Percentiles rank a stretch among this genome's conserved stretches.
These are phyloP conservation scores for Candida cerambycidarum DNA, from an alignment of 805 yeast genomes.

Conservation along the genomic window DNA sequence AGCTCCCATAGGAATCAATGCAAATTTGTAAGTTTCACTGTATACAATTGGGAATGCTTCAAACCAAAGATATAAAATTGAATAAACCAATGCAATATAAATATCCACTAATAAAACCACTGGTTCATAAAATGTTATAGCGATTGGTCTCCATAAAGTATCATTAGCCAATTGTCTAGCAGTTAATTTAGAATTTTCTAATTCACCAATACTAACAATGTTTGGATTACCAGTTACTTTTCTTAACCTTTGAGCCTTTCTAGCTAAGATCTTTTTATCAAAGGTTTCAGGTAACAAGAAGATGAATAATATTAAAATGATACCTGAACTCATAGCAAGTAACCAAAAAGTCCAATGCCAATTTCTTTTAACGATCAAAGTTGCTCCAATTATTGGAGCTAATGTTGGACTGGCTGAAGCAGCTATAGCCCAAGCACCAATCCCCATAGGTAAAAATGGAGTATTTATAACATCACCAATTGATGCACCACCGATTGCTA, in stretches of 20 bases:
- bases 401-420: slow-evolving; percentile 55
- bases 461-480: slow-evolving; percentile 48
- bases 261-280: slow-evolving; percentile 41
- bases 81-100: slow-evolving; percentile 54
- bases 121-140: slow-evolving; percentile 52
- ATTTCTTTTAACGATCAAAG: slow-evolving; percentile 46
- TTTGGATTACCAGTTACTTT: slow-evolving; percentile 49
- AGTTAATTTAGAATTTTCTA: slow-evolving; percentile 24
- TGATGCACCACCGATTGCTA: slow-evolving; percentile 60
- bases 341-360: slow-evolving; percentile 63
- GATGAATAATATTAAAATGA: slow-evolving; percentile 31
- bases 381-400: slow-evolving; percentile 57
- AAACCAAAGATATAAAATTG: slow-evolving; percentile 55
- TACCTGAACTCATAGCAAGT: slow-evolving; percentile 41
- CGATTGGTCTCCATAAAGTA: slow-evolving; percentile 51
- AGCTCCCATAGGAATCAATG: slow-evolving; percentile 46
- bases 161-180: slow-evolving; percentile 21
- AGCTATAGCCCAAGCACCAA: slow-evolving; percentile 54
- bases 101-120: slow-evolving; percentile 53
- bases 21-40: slow-evolving; percentile 44
- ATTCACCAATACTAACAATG: slow-evolving; percentile 42
- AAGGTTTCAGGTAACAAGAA: slow-evolving; percentile 51
- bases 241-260: slow-evolving; percentile 50
- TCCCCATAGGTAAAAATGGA: slow-evolving; percentile 44
- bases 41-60: slow-evolving; percentile 54